Conservation (phyloP, 2,329 filamentous ascomycete genomes). For the Passalora sequoiae region DNA sequence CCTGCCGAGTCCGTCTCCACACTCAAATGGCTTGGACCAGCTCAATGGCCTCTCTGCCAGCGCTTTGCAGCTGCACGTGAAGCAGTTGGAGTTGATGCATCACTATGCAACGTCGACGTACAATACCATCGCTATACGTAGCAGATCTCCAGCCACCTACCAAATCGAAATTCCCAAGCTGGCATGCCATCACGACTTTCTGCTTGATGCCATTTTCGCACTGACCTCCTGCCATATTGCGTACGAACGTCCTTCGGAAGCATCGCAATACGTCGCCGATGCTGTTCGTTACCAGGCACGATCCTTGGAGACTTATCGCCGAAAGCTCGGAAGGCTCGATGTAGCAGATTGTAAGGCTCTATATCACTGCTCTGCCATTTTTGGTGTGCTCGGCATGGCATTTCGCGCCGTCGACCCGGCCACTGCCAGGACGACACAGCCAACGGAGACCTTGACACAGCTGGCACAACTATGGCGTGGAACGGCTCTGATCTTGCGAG, state of each 20-base stretch:
- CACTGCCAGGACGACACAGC: conserved; percentile 3
- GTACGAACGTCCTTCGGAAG: conserved; percentile 11
- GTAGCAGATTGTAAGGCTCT: conserved; percentile 15
- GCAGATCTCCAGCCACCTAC: conserved; percentile 7
- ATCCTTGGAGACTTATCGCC: conserved; percentile 16
- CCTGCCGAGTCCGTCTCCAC: conserved; percentile 10
- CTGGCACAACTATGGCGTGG: conserved; percentile 18
- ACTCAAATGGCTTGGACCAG: conserved; percentile 6
- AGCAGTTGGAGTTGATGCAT: conserved; percentile 24
- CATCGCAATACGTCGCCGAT: conserved; percentile 13
- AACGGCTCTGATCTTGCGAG: conserved; percentile 14
- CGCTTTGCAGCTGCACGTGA: conserved; percentile 12
- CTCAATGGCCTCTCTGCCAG: conserved; percentile 4
- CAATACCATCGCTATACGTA: conserved; percentile 10
- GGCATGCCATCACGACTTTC: conserved; percentile 18
- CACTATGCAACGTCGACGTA: conserved; percentile 21
- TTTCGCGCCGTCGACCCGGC: conserved; percentile 15
- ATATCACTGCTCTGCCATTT: conserved; percentile 17
- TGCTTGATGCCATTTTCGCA: conserved; percentile 23
- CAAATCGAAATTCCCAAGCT: conserved; percentile 18
- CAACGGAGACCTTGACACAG: conserved; percentile 17
- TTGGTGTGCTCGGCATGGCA: conserved; percentile 18
- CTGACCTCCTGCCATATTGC: conserved; percentile 23
- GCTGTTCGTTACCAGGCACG: conserved; percentile 17
- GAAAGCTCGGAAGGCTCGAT: conserved; percentile 12